Conservation (phyloP, 805 yeast genomes). For the Suhomyces sp. region DNA sequence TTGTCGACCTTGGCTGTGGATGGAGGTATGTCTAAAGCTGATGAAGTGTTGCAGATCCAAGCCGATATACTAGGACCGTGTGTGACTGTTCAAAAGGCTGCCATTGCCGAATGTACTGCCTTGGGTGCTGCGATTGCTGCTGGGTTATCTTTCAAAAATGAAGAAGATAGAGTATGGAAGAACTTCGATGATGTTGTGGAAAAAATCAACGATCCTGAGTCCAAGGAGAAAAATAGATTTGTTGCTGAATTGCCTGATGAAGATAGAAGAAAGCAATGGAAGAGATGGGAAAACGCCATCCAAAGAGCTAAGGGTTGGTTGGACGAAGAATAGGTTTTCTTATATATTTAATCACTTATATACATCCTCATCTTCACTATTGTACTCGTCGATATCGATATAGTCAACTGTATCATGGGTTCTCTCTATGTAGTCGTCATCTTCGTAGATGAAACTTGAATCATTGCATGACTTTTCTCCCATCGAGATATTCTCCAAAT, state of each 20-base stretch:
- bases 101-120: conserved; percentile 87
- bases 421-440: not conserved
- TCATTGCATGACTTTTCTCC: not conserved
- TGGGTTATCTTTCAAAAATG: conserved; percentile 57
- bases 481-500: conserved; percentile 21
- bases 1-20: conserved; percentile 71
- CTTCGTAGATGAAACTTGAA: not conserved
- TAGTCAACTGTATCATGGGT: conserved; percentile 7
- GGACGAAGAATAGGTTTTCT: conserved; percentile 22
- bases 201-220: conserved; percentile 31
- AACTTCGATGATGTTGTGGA: conserved; percentile 64
- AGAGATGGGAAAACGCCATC: conserved; percentile 82
- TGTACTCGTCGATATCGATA: conserved; percentile 27
- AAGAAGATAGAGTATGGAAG: conserved; percentile 65
- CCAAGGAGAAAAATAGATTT: conserved; percentile 26
- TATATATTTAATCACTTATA: not conserved
- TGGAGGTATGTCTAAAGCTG: conserved; percentile 93
- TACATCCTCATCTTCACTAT: conserved; percentile 11
- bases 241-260: conserved; percentile 48
- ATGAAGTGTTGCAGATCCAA: conserved; percentile 90
- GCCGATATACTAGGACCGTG: conserved; percentile 89
- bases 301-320: conserved; percentile 83
- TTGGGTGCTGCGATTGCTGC: conserved; percentile 97
- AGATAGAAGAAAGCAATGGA: conserved; percentile 62
- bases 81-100: conserved; percentile 75